Conservation (phyloP, 2,329 filamentous ascomycete genomes). For the Chaetothyriales sp. region DNA sequence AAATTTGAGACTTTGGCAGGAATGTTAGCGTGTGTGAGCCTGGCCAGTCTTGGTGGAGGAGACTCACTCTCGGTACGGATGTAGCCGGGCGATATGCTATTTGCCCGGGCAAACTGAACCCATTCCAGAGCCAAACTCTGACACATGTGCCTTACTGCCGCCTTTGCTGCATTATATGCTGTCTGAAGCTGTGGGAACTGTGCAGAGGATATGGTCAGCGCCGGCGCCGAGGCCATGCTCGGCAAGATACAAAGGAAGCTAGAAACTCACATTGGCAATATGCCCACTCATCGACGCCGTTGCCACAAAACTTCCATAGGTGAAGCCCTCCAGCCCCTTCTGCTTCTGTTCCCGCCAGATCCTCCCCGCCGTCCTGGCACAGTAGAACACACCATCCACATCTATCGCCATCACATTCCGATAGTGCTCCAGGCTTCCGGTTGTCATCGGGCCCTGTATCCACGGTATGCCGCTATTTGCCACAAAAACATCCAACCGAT, state of each 20-base stretch:
- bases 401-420: conserved; percentile 56
- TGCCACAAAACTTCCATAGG: conserved; percentile 58
- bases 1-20: conserved; percentile 44
- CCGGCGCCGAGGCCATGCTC: not conserved
- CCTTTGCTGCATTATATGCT: conserved; percentile 58
- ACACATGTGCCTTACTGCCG: conserved; percentile 51
- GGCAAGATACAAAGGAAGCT: not conserved
- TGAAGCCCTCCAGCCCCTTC: conserved; percentile 49
- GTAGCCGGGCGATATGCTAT: conserved; percentile 54
- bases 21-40: not conserved
- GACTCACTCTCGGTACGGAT: conserved; percentile 54
- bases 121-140: conserved; percentile 54
- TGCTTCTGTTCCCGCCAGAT: conserved; percentile 59
- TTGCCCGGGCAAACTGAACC: conserved; percentile 55
- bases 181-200: conserved; percentile 57
- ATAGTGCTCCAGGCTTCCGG: conserved; percentile 51
- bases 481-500: conserved; percentile 63
- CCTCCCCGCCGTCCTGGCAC: conserved; percentile 53
- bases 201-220: not conserved
- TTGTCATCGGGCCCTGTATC: conserved; percentile 54
- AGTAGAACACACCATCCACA: conserved; percentile 66
- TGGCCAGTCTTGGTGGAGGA: conserved; percentile 32
- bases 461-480: conserved; percentile 67
- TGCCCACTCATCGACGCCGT: conserved; percentile 69
- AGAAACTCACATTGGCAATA: conserved; percentile 45